Base-by-base conservation (phyloP, 2,329 filamentous ascomycete species). In the Aspergillus floridensis region DNA sequence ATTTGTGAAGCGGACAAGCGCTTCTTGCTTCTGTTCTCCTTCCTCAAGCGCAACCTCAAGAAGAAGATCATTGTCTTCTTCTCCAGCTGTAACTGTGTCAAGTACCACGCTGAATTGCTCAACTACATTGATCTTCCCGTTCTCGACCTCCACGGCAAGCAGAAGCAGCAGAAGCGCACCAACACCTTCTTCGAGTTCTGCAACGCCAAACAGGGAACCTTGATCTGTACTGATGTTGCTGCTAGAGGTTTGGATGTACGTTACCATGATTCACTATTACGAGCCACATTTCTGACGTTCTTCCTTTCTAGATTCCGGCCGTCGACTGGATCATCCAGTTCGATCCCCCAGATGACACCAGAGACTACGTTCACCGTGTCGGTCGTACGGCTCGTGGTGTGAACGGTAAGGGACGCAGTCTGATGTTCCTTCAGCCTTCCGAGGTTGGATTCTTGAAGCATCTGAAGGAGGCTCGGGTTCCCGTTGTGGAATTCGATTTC, bases 21-120 rank as follows among this genome's bases (percentile, higher is more conserved):
- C 24, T 99, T 99, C 81, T 82, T 96, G 38, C 82, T 99, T 22
- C 85, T 99, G 24, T 98, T 96, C 80, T 93, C 91, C 0, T 97
- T 99, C 81, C 81, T 99, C 51, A 95, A 96, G 80, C 87, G 90
- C 67, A 92, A 96, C 78, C 82, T 90, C 57, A 93, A 93, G 83
- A 97, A 97, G 80, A 98, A 98, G 84, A 90, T 96, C 63, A 96
- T 98, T 73, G 93, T 98, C 62, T 98, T 98, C 82, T 92, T 97
- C 79, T 92, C 88, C 67, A 92, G 88, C 71, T 96, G 92, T 76
- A 92, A 92, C 71, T 96, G 90, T 66, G 93, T 98, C 70, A 96
- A 96, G 76, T 99, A 98, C 79, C 92, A 96, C 77, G 87, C 91
- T 26, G 93, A 98, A 76, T 86, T 99, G 29, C 86, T 99, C 66